Conservation (phyloP, 371 early-diverging fungal species). For the Mortierella sp. region DNA sequence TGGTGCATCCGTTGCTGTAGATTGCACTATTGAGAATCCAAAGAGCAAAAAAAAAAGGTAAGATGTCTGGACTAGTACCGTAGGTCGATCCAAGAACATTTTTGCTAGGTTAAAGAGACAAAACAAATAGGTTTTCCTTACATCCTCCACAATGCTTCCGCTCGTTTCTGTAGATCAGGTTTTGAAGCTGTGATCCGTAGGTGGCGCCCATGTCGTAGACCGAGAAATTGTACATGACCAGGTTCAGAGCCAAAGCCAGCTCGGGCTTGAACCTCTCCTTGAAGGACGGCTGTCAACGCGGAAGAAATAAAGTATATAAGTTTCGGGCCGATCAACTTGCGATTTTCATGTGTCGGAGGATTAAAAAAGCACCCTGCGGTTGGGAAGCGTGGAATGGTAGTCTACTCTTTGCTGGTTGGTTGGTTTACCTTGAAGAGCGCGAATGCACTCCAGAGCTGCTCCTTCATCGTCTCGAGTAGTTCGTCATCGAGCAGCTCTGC, state of each 20-base stretch:
- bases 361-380: too few species aligned
- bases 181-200: constrained; percentile 77
- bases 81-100: background rate
- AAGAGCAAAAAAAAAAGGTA: background rate
- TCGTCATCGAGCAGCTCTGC: constrained; percentile 87
- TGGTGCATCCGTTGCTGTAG: constrained; percentile 69
- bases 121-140: constrained; percentile 50
- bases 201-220: constrained; percentile 73
- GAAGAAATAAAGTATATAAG: background rate
- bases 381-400: too few species aligned
- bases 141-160: constrained; percentile 68
- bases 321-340: constrained; percentile 13
- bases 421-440: constrained; percentile 70
- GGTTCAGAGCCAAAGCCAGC: constrained; percentile 63
- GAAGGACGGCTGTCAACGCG: constrained; percentile 59
- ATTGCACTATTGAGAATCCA: constrained; percentile 60
- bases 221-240: constrained; percentile 71
- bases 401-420: too few species aligned
- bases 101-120: background rate
- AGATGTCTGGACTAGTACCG: constrained; percentile 10
- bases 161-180: constrained; percentile 83
- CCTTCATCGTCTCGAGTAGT: constrained; percentile 78
- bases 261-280: constrained; percentile 74
- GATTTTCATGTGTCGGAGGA: constrained; percentile 17
- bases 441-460: constrained; percentile 76